Base-by-base conservation (phyloP, 2,329 filamentous ascomycete genomes). In the Whalleya microplaca region DNA sequence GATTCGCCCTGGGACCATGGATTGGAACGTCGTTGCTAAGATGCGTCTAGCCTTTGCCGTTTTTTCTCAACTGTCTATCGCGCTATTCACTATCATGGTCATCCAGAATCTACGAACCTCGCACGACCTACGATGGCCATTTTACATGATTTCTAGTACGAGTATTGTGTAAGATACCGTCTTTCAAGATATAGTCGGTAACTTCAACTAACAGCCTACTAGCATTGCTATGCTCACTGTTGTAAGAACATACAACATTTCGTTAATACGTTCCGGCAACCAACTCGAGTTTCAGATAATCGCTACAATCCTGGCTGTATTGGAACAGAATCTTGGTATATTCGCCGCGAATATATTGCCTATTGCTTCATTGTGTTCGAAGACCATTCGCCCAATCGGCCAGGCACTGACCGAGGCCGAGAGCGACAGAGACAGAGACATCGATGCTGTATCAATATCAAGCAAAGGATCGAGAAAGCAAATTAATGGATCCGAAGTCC, bases 251-350 rank as follows among this genome's bases (percentile, higher is more conserved):
- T 74, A 73, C 50, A 68, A 75, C 45, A 69, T 67, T 21, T 71
- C 73, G 0, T 61, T 71, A 19, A 67, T 68, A 21, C 64, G 56
- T 2, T 63, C 65, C 14, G 51, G 66, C 16, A 63, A 66, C 9
- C 55, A 66, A 2, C 72, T 71, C 57, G 72, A 64, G 6, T 68
- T 66, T 42, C 64, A 69, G 46, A 63, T 68, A 6, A 71, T 75
- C 46, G 62, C 67, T 14, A 72, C 67, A 7, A 64, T 75, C 27
- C 64, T 76, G 32, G 67, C 69, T 14, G 66, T 73, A 67, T 72
- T 75, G 10, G 71, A 75, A 49, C 70, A 74, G 52, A 77, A 75
- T 62, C 46, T 75, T n/a, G 68, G 70, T 53, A 71, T 76, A 21
- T 57, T 73, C 9, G 67, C 73, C 8, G 70, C 74, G 40, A 76